Evolutionary conservation across 352 stramenopile genomes (phyloP), one percentile per base, ranked within the genome.

Genomic region (Phytophthora uliginosa): DNA sequence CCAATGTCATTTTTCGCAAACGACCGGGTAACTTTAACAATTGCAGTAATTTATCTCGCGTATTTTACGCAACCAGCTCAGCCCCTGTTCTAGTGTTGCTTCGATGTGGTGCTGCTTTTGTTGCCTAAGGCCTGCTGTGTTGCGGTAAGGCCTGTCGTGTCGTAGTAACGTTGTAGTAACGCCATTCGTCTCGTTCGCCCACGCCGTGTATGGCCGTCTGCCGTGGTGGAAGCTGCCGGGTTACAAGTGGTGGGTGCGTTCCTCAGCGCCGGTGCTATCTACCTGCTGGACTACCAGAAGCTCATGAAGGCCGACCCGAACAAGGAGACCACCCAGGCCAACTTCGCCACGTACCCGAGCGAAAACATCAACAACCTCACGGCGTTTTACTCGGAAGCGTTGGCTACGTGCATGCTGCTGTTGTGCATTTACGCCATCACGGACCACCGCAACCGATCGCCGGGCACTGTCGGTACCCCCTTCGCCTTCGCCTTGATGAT

Each of bases 221-320:
- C 60, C 80, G 33, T 89, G 81, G 83, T 61, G 68, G 20, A 88
- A 90, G 42, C 58, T 85, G 7, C 79, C 79, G 1, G 78, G 76
- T 0, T 92, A 90, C 85, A 92, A 47, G 60, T 79, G 1, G 17
- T 87, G 8, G 83, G 71, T 7, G 74, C 73, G 1, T 90, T 92
- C 48, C 47, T 75, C 4, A 83, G 74, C 0, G 81, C 79, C 0
- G 63, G 71, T 9, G 34, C 71, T 2, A 70, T 92, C 57, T 91
- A 81, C 62, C 13, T 84, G 12, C 66, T 91, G 34, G 80, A 92
- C 64, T 86, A 86, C 69, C 77, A 78, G 34, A 72, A 69, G 34
- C 71, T 89, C 56, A 68, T 77, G 38, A 66, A 73, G 34, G 69
- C 83, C 7, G 83, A 92, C 33, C 85, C 85, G 4, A 48, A 84